Conservation (phyloP, 768 basidiomycete genomes). For the Agrocybe chaxingu region DNA sequence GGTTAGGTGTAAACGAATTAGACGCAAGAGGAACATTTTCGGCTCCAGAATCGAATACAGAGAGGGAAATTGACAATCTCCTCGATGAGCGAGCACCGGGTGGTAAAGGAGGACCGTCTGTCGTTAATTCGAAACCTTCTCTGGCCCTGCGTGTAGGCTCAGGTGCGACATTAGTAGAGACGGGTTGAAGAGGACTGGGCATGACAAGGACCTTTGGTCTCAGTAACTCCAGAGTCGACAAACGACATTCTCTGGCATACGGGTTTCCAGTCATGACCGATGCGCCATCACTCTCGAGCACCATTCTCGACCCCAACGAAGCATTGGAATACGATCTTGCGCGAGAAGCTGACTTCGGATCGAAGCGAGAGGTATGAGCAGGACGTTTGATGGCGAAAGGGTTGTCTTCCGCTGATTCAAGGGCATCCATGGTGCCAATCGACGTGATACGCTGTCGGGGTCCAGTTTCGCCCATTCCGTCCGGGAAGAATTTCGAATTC, state of each 20-base stretch:
- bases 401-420: slow-evolving; percentile 48
- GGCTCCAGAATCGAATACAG: slow-evolving; percentile 23
- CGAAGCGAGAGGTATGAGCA: slow-evolving; percentile 68
- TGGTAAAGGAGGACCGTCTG: slow-evolving; percentile 77
- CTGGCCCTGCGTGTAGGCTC: slow-evolving; percentile 31
- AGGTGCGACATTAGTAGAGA: slow-evolving; percentile 29
- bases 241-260: slow-evolving; percentile 48
- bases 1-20: slow-evolving; percentile 76
- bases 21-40: slow-evolving; percentile 41
- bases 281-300: slow-evolving; percentile 52
- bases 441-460: slow-evolving; percentile 29
- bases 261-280: slow-evolving; percentile 39
- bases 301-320: slow-evolving; percentile 62
- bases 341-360: slow-evolving; percentile 65
- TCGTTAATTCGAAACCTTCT: slow-evolving; percentile 61
- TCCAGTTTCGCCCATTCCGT: slow-evolving; percentile 31
- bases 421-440: slow-evolving; percentile 43
- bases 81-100: slow-evolving; percentile 64
- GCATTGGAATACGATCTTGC: slow-evolving; percentile 61
- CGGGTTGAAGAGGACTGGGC: slow-evolving; percentile 80
- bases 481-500: slow-evolving; percentile 42
- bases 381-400: slow-evolving; percentile 70
- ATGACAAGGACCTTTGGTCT: slow-evolving; percentile 92
- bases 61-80: slow-evolving; percentile 38
- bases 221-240: slow-evolving; percentile 75